phyloP scores from a whole-genome alignment of 2,329 filamentous ascomycete species.

The Endothia cerciana region DNA sequence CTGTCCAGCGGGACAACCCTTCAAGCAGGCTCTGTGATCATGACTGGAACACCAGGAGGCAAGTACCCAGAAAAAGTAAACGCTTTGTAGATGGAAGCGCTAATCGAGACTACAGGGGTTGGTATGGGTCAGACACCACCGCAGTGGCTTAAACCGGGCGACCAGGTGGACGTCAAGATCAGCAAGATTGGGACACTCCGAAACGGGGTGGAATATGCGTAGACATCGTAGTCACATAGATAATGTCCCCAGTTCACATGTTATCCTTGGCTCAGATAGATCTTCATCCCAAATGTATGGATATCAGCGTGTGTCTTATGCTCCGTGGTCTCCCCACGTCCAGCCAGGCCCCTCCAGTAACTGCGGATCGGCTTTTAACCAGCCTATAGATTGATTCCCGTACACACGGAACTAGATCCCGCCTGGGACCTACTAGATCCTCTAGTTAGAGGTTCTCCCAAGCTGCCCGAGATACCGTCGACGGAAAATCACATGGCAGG shows the following conservation, averaged over 20 bases:
- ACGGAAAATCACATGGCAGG: not conserved
- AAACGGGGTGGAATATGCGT: slow-evolving; percentile 41
- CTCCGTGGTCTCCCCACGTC: not conserved
- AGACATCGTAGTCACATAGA: not conserved
- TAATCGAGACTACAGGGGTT: slow-evolving; percentile 37
- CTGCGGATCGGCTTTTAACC: not conserved
- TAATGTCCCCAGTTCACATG: not conserved
- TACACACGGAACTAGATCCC: not conserved
- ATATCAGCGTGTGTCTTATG: not conserved
- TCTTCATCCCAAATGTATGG: not conserved
- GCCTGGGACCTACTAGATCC: not conserved
- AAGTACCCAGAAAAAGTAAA: slow-evolving; percentile 15
- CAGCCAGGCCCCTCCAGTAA: not conserved
- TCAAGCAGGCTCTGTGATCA: slow-evolving; percentile 47
- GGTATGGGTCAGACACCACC: slow-evolving; percentile 49
- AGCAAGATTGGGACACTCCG: slow-evolving; percentile 45
- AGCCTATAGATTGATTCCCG: not conserved
- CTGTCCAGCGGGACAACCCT: slow-evolving; percentile 48
- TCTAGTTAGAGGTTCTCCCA: too few relatives aligned
- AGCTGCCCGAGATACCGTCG: not conserved
- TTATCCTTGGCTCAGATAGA: not conserved
- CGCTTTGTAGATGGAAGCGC: not conserved
- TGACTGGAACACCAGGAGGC: slow-evolving; percentile 52
- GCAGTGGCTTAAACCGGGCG: slow-evolving; percentile 43
- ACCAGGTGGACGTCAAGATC: slow-evolving; percentile 45